Evolutionary conservation across 345 rosid genomes (phyloP).

Genomic region (Excoecaria agallocha): DNA sequence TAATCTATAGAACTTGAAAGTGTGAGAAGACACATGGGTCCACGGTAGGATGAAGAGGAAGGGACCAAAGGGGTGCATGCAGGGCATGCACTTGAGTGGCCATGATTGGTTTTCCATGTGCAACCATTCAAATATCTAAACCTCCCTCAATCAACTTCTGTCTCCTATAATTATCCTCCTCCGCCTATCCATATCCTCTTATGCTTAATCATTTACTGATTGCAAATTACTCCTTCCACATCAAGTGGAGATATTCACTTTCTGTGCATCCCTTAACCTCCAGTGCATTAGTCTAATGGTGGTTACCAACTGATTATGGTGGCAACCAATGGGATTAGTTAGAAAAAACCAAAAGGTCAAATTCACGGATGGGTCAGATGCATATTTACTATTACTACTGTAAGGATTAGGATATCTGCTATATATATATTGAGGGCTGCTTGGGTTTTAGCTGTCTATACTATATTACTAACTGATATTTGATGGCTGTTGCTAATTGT

Average conservation of each 20-base stretch:
- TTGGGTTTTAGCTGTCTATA: no score
- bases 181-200: neutral
- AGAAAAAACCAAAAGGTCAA: neutral
- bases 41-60: constrained; percentile 33
- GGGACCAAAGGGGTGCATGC: constrained; percentile 36
- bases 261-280: neutral
- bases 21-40: constrained; percentile 39
- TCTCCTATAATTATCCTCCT: neutral
- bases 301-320: constrained; percentile 3
- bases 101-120: constrained; percentile 68
- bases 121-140: constrained; percentile 28
- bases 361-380: neutral
- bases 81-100: constrained; percentile 51
- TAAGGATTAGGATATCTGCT: neutral
- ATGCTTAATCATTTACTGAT: neutral
- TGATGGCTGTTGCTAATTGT: no score
- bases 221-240: neutral
- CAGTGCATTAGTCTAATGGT: neutral
- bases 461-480: no score
- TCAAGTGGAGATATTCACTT: neutral
- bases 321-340: constrained; percentile 1
- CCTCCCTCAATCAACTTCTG: constrained; percentile 1
- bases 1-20: neutral
- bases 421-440: neutral
- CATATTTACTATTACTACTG: neutral